Evolutionary conservation across 148 eudicot species (phyloP), one percentile per base, ranked within the genome.

Genomic region (Camellia lanceoleosa): DNA sequence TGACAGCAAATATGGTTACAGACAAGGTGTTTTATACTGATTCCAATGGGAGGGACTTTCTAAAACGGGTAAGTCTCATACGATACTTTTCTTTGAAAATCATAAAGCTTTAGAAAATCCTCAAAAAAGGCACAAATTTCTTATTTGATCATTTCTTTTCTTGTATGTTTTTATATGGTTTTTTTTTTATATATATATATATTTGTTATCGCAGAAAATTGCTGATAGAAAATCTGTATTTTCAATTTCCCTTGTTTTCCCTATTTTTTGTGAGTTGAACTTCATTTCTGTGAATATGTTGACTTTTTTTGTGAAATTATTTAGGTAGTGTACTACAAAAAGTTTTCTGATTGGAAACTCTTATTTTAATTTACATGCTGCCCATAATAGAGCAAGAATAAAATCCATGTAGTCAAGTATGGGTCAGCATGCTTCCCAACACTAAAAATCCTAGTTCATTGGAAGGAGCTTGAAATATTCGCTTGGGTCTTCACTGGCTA

Each of bases 31-130:
- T 91, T 81, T 91, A 88, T 55, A 94, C 98, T 7, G 97, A 92
- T 85, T 92, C 98, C 69, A 94, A 94, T 76, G 98, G 93, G 75
- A 89, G 98, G 80, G 98, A 94, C 90, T 92, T 91, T 79, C 81
- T 94, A 46, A 88, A 88, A 87, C 91, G 98, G 86, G 98, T 89
- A 79, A 82, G 6, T 5, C 52, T 49, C 52, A 49, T 15, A 20
- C 43, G 75, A 61, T 66, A 55, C 30, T 71, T 63, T 51, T 47
- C 14, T 59, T 62, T 30, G 4, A 81, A 63, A 52, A 59, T 13
- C 16, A n/a, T 30, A 54, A 71, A n/a, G 12, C 5, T 41, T 54
- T 71, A 18, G 11, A 71, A 72, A 30, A 23, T 41, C 19, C 20
- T 61, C 82, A 46, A 62, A 30, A 41, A 80, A 80, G 68, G 20